phyloP scores from a whole-genome alignment of 2,329 filamentous ascomycete species.

The Fusarium pseudograminearum region DNA sequence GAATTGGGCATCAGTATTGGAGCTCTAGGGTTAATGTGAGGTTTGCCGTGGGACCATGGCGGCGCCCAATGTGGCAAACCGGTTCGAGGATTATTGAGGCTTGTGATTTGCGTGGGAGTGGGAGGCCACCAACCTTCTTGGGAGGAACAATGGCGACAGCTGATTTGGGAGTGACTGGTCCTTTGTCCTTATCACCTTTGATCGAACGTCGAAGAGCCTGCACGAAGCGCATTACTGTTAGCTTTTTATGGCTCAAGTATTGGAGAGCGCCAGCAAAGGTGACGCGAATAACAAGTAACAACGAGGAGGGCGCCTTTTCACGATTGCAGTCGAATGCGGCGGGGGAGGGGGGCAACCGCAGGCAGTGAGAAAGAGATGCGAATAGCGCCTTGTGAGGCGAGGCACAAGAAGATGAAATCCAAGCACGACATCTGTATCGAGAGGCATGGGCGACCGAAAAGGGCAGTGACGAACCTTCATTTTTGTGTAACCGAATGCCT shows the following conservation, averaged over 20 bases:
- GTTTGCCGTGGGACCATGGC: slow-evolving; percentile 31
- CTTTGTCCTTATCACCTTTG: slow-evolving; percentile 87
- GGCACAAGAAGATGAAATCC: slow-evolving; percentile 15
- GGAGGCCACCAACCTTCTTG: slow-evolving; percentile 78
- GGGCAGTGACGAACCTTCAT: slow-evolving; percentile 53
- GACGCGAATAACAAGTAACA: slow-evolving; percentile 27
- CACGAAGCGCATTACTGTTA: slow-evolving; percentile 60
- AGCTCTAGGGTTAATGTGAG: slow-evolving; percentile 16
- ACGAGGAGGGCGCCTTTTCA: slow-evolving; percentile 9
- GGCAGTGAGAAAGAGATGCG: slow-evolving; percentile 13
- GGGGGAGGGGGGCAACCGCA: slow-evolving; percentile 33
- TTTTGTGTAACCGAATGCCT: slow-evolving; percentile 51
- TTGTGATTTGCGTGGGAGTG: slow-evolving; percentile 20
- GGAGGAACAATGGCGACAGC: slow-evolving; percentile 90
- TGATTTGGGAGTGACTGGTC: slow-evolving; percentile 84
- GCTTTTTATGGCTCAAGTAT: slow-evolving; percentile 44
- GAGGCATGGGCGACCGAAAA: slow-evolving; percentile 32
- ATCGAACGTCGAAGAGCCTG: slow-evolving; percentile 88
- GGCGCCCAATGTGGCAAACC: slow-evolving; percentile 25
- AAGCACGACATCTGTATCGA: slow-evolving; percentile 19
- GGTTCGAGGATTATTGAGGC: slow-evolving; percentile 33
- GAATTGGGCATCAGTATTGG: slow-evolving; percentile 37
- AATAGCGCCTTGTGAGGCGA: slow-evolving; percentile 23
- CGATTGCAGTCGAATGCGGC: slow-evolving; percentile 13
- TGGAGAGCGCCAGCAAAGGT: slow-evolving; percentile 24